Evolutionary conservation across 192 early-diverging fungal genomes (phyloP).

Genomic region (Ambispora gerdemannii): DNA sequence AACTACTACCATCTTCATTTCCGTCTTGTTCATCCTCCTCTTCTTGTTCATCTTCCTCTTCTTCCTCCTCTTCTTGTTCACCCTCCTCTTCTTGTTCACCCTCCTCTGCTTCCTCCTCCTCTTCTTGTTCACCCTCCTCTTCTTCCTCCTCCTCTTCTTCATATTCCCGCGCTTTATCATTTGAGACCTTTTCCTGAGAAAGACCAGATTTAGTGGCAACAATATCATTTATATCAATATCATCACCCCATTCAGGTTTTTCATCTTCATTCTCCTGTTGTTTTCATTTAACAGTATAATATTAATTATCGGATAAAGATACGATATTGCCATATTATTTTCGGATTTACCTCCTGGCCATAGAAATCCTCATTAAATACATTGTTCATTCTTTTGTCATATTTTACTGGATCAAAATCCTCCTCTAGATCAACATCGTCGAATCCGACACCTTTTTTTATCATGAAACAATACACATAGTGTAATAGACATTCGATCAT

Average conservation of each 20-base stretch:
- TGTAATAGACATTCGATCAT: no score
- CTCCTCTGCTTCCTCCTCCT: slow-evolving; percentile 37
- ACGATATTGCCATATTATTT: no score
- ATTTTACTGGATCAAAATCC: slow-evolving; percentile 89
- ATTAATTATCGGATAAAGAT: no score
- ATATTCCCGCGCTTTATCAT: slow-evolving; percentile 6
- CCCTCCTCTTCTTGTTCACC: slow-evolving; percentile 38
- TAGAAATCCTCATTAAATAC: slow-evolving; percentile 79
- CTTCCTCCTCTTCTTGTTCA: slow-evolving; percentile 35
- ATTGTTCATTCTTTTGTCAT: slow-evolving; percentile 80
- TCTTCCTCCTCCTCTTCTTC: slow-evolving; percentile 37
- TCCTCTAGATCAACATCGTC: slow-evolving; percentile 80
- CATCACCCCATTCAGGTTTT: slow-evolving; percentile 88
- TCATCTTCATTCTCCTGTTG: slow-evolving; percentile 52
- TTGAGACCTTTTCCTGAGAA: not conserved
- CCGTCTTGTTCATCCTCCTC: slow-evolving; percentile 42
- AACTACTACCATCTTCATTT: slow-evolving; percentile 75
- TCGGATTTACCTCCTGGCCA: slow-evolving; percentile 29
- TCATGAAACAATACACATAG: not conserved
- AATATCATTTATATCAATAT: slow-evolving; percentile 72
- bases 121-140: slow-evolving; percentile 35
- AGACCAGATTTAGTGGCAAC: slow-evolving; percentile 23
- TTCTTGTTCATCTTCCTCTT: slow-evolving; percentile 37
- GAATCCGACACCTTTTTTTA: slow-evolving; percentile 58
- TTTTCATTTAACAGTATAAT: no score